Conservation (phyloP, 495 filamentous ascomycete genomes). For the Xeromyces bisporus region DNA sequence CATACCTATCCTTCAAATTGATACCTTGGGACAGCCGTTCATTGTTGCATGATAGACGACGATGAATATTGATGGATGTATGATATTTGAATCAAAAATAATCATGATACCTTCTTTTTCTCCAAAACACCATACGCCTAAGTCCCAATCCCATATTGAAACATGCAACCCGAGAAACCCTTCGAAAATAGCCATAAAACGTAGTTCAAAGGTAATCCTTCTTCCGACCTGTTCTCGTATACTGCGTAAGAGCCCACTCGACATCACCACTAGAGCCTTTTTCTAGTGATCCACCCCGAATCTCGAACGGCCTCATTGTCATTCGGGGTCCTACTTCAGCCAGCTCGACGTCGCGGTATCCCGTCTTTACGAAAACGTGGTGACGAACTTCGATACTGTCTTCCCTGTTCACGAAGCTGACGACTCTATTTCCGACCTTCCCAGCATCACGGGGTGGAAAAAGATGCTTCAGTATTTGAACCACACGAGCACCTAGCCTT, state of each 20-base stretch:
- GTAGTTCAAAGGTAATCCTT: slow-evolving; percentile 67
- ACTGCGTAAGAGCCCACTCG: slow-evolving; percentile 90
- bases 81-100: too few species aligned
- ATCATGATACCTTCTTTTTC: too few species aligned
- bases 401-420: slow-evolving; percentile 90
- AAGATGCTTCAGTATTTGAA: slow-evolving; percentile 85
- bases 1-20: too few species aligned
- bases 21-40: too few species aligned
- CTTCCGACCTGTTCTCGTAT: slow-evolving; percentile 80
- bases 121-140: too few species aligned
- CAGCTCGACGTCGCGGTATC: slow-evolving; percentile 77
- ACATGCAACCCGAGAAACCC: background rate
- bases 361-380: slow-evolving; percentile 69
- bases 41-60: too few species aligned
- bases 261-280: slow-evolving; percentile 84
- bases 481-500: slow-evolving; percentile 63
- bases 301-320: slow-evolving; percentile 93
- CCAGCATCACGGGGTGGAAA: slow-evolving; percentile 77
- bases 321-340: slow-evolving; percentile 91
- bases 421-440: slow-evolving; percentile 77
- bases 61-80: too few species aligned
- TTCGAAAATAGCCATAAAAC: too few species aligned
- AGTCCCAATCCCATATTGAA: background rate
- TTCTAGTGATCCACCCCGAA: slow-evolving; percentile 81
- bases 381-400: slow-evolving; percentile 80